Conservation (phyloP, 805 yeast genomes). For the Candida stauntonica region DNA sequence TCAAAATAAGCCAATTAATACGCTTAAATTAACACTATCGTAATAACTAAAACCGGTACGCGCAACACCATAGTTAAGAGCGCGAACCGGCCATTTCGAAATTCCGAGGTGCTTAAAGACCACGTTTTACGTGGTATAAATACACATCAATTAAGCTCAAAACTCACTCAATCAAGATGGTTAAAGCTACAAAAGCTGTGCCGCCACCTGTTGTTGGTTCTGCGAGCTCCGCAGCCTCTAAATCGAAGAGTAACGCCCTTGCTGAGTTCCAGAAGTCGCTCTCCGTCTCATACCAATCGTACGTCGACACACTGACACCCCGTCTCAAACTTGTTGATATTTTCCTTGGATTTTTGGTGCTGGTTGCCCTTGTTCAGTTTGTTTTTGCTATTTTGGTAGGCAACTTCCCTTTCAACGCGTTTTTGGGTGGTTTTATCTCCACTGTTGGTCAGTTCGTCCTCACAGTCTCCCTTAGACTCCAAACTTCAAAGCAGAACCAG, state of each 20-base stretch:
- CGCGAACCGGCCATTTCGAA: too few relatives aligned
- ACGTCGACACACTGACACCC: slow-evolving; percentile 31
- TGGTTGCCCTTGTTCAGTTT: slow-evolving; percentile 75
- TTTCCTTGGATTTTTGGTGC: slow-evolving; percentile 70
- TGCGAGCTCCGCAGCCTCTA: slow-evolving; percentile 1
- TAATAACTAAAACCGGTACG: background rate
- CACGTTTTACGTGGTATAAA: too few relatives aligned
- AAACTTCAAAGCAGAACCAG: slow-evolving; percentile 41
- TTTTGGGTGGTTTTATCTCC: slow-evolving; percentile 84
- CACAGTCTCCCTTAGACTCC: slow-evolving; percentile 77
- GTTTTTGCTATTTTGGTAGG: slow-evolving; percentile 73
- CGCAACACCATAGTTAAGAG: background rate
- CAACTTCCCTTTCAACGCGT: slow-evolving; percentile 95
- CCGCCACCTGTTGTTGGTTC: slow-evolving; percentile 1
- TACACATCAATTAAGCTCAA: too few relatives aligned
- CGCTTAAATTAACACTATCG: background rate
- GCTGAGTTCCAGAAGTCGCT: slow-evolving; percentile 31
- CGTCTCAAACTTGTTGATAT: slow-evolving; percentile 67
- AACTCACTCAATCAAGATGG: too few relatives aligned
- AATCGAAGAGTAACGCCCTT: slow-evolving; percentile 13
- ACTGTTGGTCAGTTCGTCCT: slow-evolving; percentile 96
- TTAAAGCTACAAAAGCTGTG: slow-evolving; percentile 1
- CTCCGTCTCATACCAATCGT: slow-evolving; percentile 29
- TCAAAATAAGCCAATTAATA: background rate
- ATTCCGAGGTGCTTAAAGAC: too few relatives aligned